These are phyloP conservation scores for Cicer arietinum DNA, from an alignment of 306 rosid species.

Conservation along the genomic window DNA sequence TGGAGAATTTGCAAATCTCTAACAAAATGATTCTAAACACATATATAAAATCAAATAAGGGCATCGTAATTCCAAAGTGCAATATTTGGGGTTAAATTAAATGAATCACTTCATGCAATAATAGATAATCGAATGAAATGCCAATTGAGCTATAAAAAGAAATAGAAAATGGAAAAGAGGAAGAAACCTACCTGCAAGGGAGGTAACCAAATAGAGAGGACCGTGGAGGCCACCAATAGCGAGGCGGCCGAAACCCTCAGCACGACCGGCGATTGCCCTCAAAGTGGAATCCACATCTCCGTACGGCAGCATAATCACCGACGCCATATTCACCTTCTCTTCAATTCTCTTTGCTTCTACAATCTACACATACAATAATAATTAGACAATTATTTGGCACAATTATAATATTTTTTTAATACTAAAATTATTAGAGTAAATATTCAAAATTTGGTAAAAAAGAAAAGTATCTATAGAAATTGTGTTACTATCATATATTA, in stretches of 20 bases:
- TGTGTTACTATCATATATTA: too few species aligned
- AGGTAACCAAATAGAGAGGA: slow-evolving; percentile 58
- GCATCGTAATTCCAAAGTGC: neutral
- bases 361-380: too few species aligned
- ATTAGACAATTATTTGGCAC: too few species aligned
- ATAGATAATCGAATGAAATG: neutral
- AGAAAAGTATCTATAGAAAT: too few species aligned
- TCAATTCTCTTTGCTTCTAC: too few species aligned
- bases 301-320: slow-evolving; percentile 51
- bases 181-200: slow-evolving; percentile 64
- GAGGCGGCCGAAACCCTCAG: slow-evolving; percentile 68
- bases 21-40: neutral
- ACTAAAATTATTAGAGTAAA: too few species aligned
- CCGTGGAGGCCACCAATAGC: slow-evolving; percentile 71
- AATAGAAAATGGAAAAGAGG: neutral
- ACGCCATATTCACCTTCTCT: slow-evolving; percentile 38
- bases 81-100: neutral
- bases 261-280: slow-evolving; percentile 60
- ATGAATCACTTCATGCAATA: neutral
- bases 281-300: slow-evolving; percentile 60
- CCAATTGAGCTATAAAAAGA: neutral
- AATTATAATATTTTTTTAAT: too few species aligned
- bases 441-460: too few species aligned
- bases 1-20: neutral
- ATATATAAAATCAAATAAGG: neutral